phyloP scores from a whole-genome alignment of 176 grass and related monocot species.

The bread wheat (Triticum aestivum) region DNA sequence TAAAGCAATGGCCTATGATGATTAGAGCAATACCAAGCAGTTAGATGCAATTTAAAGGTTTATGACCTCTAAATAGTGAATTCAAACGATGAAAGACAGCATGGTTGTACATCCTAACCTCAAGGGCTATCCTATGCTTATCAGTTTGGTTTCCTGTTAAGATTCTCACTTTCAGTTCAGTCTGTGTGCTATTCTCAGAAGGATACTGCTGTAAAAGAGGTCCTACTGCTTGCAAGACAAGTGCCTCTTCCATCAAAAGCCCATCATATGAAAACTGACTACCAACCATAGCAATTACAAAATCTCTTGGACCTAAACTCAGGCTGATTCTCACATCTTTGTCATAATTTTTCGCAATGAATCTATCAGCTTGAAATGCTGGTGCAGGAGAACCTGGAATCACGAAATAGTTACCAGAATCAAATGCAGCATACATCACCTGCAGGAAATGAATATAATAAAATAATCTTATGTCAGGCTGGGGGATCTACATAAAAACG shows the following conservation, averaged over 20 bases:
- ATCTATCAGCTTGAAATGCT: constrained; percentile 56
- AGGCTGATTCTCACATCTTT: constrained; percentile 43
- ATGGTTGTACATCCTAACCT: constrained; percentile 54
- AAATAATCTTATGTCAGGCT: constrained; percentile 18
- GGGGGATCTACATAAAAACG: constrained; percentile 29
- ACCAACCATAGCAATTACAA: constrained; percentile 80
- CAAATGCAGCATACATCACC: constrained; percentile 96
- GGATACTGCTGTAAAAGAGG: constrained; percentile 62
- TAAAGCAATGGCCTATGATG: constrained; percentile 55
- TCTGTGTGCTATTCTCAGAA: constrained; percentile 47
- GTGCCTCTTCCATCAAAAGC: constrained; percentile 75
- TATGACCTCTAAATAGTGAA: background rate
- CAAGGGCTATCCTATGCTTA: constrained; percentile 55
- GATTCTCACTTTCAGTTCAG: constrained; percentile 73
- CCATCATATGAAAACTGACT: constrained; percentile 80
- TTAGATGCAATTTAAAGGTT: constrained; percentile 37
- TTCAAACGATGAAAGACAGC: constrained; percentile 6
- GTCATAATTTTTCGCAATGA: constrained; percentile 30
- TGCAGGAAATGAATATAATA: constrained; percentile 53
- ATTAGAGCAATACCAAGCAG: constrained; percentile 6
- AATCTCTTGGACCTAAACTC: constrained; percentile 55
- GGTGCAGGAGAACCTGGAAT: constrained; percentile 83
- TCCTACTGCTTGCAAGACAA: constrained; percentile 74
- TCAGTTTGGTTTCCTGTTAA: constrained; percentile 54
- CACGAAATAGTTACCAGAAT: constrained; percentile 89